Evolutionary conservation across 1,284 basidiomycete genomes (phyloP).

Genomic region (Agroathelia rolfsii): DNA sequence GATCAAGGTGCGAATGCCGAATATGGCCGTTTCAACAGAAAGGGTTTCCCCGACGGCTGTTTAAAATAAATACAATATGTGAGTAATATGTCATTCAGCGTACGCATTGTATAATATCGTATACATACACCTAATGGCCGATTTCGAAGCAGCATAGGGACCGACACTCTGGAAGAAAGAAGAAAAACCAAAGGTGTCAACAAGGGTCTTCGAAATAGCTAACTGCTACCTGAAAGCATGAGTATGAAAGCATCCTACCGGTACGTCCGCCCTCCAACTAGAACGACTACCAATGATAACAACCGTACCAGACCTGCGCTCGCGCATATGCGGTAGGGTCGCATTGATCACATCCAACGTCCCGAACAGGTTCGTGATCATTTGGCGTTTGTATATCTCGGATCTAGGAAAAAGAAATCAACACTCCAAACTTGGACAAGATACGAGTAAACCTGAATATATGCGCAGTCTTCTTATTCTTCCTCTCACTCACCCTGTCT

Average conservation of each 20-base stretch:
- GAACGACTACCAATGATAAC: conserved; percentile 25
- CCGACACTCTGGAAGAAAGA: conserved; percentile 10
- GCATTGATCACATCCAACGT: conserved; percentile 23
- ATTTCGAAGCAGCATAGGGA: conserved; percentile 24
- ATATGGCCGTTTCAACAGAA: conserved; percentile 18
- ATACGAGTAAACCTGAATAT: no score
- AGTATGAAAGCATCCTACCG: conserved; percentile 12
- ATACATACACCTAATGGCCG: conserved; percentile 21
- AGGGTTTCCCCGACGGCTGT: conserved; percentile 23
- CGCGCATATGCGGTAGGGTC: conserved; percentile 22
- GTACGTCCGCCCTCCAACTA: conserved; percentile 20
- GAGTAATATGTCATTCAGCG: background rate
- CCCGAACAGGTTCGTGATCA: conserved; percentile 22
- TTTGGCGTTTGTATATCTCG: conserved; percentile 17
- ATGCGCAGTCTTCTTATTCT: no score
- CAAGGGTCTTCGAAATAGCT: conserved; percentile 7
- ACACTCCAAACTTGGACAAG: background rate
- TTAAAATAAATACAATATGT: background rate
- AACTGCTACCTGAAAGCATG: conserved; percentile 3
- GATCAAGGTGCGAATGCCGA: conserved; percentile 22
- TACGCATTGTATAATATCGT: conserved; percentile 2
- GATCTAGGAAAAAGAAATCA: conserved; percentile 9
- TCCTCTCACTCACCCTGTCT: conserved; percentile 23
- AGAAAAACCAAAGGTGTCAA: background rate
- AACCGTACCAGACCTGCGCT: conserved; percentile 19